Evolutionary conservation across 148 eudicot genomes (phyloP), one percentile per base, ranked within the genome.

Genomic region (Persicaria maculosa): DNA sequence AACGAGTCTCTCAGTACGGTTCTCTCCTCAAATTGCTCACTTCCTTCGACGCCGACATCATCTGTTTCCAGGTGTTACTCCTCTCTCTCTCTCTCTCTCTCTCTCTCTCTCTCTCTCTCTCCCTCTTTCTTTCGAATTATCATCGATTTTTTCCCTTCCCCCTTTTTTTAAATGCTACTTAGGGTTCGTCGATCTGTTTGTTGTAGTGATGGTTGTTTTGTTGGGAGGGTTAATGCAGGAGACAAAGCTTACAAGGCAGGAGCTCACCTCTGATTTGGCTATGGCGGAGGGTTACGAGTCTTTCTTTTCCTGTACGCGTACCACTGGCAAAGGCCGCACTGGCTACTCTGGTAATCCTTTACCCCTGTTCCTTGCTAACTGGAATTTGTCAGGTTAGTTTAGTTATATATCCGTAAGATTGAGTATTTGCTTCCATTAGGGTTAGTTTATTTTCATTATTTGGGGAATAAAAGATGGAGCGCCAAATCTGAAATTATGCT

Each of bases 271-370:
- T 1, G 93, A 94, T 82, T 78, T 94, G 81, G 85, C 87, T 3
- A 79, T 88, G 79, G 93, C 97, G 44, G 89, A 95, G 74, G 98
- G 98, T 19, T 92, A 95, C 48, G 98, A 92, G 77, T 92, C 97
- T 44, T 95, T 95, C 83, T 90, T 95, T 76, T 92, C 98, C 7
- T 95, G 98, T 85, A 90, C 97, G 14, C 97, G 98, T 40, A 88
- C 94, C 40, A 61, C 72, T 40, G 91, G 89, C 31, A 88, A 83
- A 82, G 96, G 93, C 44, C 96, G 97, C 69, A 79, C 88, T 43
- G 78, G 96, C 17, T 95, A 95, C 80, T 95, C 97, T 76, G 98
- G 98, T 95, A 78, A 71, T 17, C 53, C 14, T 46, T 40, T 47
- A 45, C 47, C 48, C 16, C 11, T 36, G 68, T 16, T 43, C 4